A percentile compares a stretch with the other conserved stretches of the same genome.
These are phyloP conservation scores for Amanita subjunquillea DNA, from an alignment of 768 basidiomycete species.

Conservation along the genomic window DNA sequence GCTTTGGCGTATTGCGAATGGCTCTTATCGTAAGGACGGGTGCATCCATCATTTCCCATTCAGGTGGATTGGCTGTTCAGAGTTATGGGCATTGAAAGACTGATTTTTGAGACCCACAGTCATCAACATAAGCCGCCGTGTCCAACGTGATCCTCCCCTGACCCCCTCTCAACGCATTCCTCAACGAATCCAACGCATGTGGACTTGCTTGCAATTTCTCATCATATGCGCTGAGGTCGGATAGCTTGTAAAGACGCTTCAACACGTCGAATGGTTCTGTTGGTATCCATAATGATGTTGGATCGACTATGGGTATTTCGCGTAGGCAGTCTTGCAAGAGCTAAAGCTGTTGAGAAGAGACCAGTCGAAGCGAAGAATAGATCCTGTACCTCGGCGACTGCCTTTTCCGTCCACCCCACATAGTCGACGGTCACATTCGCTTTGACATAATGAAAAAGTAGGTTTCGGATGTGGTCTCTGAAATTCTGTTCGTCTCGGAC, in stretches of 20 bases:
- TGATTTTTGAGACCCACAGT: slow-evolving; percentile 18
- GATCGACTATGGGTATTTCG: slow-evolving; percentile 37
- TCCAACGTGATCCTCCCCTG: slow-evolving; percentile 23
- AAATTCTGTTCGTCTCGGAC: slow-evolving; percentile 14
- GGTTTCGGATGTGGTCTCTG: slow-evolving; percentile 37
- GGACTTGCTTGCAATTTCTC: slow-evolving; percentile 32
- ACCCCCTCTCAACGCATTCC: slow-evolving; percentile 13
- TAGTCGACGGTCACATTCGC: slow-evolving; percentile 47
- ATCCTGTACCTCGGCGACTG: slow-evolving; percentile 31
- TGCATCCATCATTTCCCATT: slow-evolving; percentile 8
- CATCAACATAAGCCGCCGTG: slow-evolving; percentile 23
- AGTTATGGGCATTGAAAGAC: neutral
- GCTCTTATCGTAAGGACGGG: slow-evolving; percentile 1
- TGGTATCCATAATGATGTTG: slow-evolving; percentile 40
- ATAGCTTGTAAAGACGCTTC: slow-evolving; percentile 20
- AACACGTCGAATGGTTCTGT: slow-evolving; percentile 44
- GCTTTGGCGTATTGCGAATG: slow-evolving; percentile 1
- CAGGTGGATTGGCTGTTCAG: neutral
- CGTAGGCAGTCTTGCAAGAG: slow-evolving; percentile 34
- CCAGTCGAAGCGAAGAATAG: neutral
- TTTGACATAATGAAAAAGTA: slow-evolving; percentile 44
- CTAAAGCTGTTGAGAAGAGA: slow-evolving; percentile 2
- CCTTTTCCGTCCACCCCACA: slow-evolving; percentile 38
- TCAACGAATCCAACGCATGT: slow-evolving; percentile 24
- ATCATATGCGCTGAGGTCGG: slow-evolving; percentile 27